These are phyloP conservation scores for Mycena haematopus DNA, from an alignment of 768 basidiomycete species.

Conservation along the genomic window DNA sequence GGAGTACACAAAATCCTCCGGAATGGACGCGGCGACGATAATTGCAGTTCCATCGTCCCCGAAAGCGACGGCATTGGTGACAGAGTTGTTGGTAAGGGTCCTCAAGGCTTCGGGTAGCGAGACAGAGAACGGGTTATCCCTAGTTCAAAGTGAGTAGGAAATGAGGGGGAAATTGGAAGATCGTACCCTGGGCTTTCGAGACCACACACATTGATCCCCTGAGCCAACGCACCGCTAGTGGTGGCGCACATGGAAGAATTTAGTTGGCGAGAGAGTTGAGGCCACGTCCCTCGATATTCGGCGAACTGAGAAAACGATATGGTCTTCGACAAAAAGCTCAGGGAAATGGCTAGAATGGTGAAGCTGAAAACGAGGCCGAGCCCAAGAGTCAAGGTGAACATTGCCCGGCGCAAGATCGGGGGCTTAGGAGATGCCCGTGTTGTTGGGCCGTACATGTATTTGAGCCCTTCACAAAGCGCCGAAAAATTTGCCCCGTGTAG, in stretches of 20 bases:
- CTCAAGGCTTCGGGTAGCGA: slow-evolving; percentile 24
- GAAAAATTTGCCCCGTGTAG: slow-evolving; percentile 21
- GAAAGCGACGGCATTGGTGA: slow-evolving; percentile 22
- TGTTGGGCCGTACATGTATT: slow-evolving; percentile 14
- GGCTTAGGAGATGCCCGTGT: slow-evolving; percentile 17
- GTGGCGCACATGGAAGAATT: slow-evolving; percentile 25
- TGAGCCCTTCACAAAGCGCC: slow-evolving; percentile 12
- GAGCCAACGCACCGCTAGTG: slow-evolving; percentile 13
- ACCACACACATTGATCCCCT: slow-evolving; percentile 21
- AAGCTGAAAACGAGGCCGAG: slow-evolving; percentile 14
- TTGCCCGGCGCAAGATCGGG: slow-evolving; percentile 18
- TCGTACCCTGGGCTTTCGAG: slow-evolving; percentile 13
- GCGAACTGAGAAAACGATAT: slow-evolving; percentile 14
- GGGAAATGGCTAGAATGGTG: slow-evolving; percentile 6
- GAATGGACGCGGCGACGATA: slow-evolving; percentile 25
- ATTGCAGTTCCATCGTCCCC: slow-evolving; percentile 23
- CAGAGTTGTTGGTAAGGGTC: slow-evolving; percentile 27
- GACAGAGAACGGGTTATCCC: background rate
- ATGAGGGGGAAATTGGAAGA: background rate
- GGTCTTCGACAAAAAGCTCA: slow-evolving; percentile 11
- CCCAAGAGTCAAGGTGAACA: slow-evolving; percentile 11
- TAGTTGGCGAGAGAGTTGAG: slow-evolving; percentile 26
- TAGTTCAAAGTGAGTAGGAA: background rate
- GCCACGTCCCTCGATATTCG: slow-evolving; percentile 19
- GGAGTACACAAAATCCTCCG: slow-evolving; percentile 15